Percentiles rank a stretch among this genome's conserved stretches.
Conservation (phyloP, 345 rosid species). For the Firmiana major region DNA sequence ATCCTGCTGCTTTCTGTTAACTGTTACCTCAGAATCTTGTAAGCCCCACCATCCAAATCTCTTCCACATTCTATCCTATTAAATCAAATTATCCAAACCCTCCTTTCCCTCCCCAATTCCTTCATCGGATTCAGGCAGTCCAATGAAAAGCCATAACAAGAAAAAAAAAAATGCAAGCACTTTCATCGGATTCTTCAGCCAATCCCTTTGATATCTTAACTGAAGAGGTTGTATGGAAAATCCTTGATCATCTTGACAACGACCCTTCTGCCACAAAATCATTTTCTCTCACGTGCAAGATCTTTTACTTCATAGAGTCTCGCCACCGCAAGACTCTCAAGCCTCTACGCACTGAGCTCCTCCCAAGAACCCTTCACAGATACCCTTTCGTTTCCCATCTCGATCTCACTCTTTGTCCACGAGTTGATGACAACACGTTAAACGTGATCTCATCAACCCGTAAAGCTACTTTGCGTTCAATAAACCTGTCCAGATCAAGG, state of each 20-base stretch:
- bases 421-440: slow-evolving; percentile 32
- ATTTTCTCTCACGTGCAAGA: slow-evolving; percentile 39
- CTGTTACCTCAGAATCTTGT: not conserved
- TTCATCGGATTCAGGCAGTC: not conserved
- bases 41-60: not conserved
- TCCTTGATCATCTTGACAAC: slow-evolving; percentile 34
- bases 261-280: slow-evolving; percentile 39
- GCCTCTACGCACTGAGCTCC: slow-evolving; percentile 35
- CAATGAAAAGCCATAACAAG: not conserved
- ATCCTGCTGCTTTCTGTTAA: slow-evolving; percentile 1
- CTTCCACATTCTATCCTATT: not conserved
- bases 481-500: slow-evolving; percentile 36
- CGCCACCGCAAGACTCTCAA: slow-evolving; percentile 28
- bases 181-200: not conserved
- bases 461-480: slow-evolving; percentile 25
- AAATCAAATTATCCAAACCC: not conserved
- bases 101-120: not conserved
- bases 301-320: slow-evolving; percentile 33
- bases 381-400: slow-evolving; percentile 32
- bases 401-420: slow-evolving; percentile 44
- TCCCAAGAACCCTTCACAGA: slow-evolving; percentile 23
- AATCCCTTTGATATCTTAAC: slow-evolving; percentile 35
- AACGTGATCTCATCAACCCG: slow-evolving; percentile 25
- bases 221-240: slow-evolving; percentile 35
- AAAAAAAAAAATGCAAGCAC: not conserved